phyloP scores from a whole-genome alignment of 225 moss, liverwort and hornwort genomes.

The Polytrichum commune region DNA sequence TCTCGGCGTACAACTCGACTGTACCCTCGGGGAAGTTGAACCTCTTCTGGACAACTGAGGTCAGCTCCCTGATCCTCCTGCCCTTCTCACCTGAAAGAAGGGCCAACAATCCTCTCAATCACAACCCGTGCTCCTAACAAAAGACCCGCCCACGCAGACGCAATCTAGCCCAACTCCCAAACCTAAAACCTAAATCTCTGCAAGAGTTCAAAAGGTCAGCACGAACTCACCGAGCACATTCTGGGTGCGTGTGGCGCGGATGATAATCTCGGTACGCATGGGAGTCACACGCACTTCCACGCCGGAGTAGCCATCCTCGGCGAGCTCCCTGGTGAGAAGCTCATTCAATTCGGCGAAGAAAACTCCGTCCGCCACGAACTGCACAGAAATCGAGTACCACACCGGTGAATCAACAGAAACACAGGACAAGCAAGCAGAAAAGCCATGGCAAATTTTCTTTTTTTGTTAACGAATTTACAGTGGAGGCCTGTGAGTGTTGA shows the following conservation, averaged over 20 bases:
- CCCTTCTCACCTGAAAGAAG: constrained; percentile 40
- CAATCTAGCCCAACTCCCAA: too few relatives aligned
- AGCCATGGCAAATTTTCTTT: too few relatives aligned
- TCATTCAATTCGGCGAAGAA: constrained; percentile 59
- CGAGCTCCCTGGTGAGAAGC: constrained; percentile 53
- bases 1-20: constrained; percentile 56
- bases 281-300: constrained; percentile 60
- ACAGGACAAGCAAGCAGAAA: too few relatives aligned
- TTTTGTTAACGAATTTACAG: not conserved
- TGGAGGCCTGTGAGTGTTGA: too few relatives aligned
- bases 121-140: too few relatives aligned
- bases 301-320: constrained; percentile 59
- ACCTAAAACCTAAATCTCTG: not conserved
- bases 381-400: not conserved
- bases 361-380: constrained; percentile 61
- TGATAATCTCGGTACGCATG: constrained; percentile 60
- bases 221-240: constrained; percentile 38
- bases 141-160: not conserved
- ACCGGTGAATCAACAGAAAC: too few relatives aligned
- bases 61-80: constrained; percentile 52
- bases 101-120: too few relatives aligned
- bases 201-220: not conserved
- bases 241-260: constrained; percentile 59
- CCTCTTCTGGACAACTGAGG: constrained; percentile 57
- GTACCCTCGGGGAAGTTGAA: constrained; percentile 55